A percentile compares a stretch with the other conserved stretches of the same genome.
phyloP scores from a whole-genome alignment of 1,284 basidiomycete genomes.

The Sporisorium reilianum region DNA sequence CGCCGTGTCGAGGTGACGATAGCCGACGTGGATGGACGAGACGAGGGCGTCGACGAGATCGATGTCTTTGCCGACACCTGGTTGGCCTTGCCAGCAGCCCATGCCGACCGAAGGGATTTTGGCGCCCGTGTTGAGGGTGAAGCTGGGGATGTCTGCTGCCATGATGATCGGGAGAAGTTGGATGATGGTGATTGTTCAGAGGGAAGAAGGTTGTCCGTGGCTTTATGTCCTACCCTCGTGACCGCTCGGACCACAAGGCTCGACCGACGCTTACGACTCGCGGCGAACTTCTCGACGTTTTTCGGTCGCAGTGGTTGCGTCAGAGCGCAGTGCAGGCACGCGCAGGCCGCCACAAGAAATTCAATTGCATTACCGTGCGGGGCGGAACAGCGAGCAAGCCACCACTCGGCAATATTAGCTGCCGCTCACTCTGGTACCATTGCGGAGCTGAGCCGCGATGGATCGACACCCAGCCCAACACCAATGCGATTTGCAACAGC shows the following conservation, averaged over 20 bases:
- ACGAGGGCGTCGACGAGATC: conserved; percentile 34
- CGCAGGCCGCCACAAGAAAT: background rate
- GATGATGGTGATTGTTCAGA: background rate
- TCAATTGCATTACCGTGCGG: background rate
- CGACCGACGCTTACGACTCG: too few relatives aligned
- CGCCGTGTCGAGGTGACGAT: conserved; percentile 60
- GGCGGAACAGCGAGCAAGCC: too few relatives aligned
- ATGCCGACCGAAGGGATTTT: conserved; percentile 57
- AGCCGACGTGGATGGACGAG: conserved; percentile 47
- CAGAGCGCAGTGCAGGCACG: too few relatives aligned
- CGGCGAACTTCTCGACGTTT: background rate
- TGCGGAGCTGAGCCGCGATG: too few relatives aligned
- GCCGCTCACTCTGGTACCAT: too few relatives aligned
- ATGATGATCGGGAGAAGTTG: conserved; percentile 10
- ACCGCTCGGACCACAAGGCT: too few relatives aligned
- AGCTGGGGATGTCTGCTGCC: conserved; percentile 41
- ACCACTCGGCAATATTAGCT: background rate
- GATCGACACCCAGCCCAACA: too few relatives aligned
- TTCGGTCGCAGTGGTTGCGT: background rate
- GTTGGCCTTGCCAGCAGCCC: conserved; percentile 57
- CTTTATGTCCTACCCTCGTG: too few relatives aligned
- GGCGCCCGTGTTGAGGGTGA: conserved; percentile 53
- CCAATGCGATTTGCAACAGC: background rate
- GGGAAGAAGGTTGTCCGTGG: background rate
- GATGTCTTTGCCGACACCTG: conserved; percentile 32